Base-by-base conservation (phyloP, 2,329 filamentous ascomycete genomes). In the Phialocephala sp. region DNA sequence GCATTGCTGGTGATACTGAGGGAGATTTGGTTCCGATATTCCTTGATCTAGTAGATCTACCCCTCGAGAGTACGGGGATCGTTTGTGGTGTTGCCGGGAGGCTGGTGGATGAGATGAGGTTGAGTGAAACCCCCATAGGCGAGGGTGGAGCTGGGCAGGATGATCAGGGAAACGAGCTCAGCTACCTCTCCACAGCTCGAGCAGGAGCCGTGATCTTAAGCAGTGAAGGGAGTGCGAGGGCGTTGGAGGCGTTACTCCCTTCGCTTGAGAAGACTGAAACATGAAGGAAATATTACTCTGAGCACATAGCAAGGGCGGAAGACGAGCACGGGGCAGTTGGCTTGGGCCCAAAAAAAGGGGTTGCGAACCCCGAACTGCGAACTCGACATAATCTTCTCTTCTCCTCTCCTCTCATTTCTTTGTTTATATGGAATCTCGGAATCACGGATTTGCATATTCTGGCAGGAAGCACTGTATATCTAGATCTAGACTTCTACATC, bases 11-110 rank as follows among this genome's bases (percentile, higher is more conserved):
- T 14, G 86, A 89, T 67, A 91, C 87, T 56, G 88, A 88, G 61
- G 89, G 89, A 70, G 87, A 87, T 65, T 83, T 94, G 39, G 87
- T 96, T 1, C 93, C 95, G 1, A 95, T 99, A 72, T 94, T 93
- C 65, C 84, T 99, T 3, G 93, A 98, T 73, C 84, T 99, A 32
- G 88, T 87, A 22, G 88, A 87, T 50, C 81, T 98, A 47, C 92
- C 94, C 0, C 84, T 94, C 50, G 93, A 97, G 77, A 93, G 93
- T 8, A 97, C 94, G 0, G 94, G 94, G 24, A 97, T 99, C 65
- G 93, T 99, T 3, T 97, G 94, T 72, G 94, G 95, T 35, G 92
- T 99, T 1, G 94, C 94, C 0, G 92, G 93, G 32, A 86, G 89
- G 62, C 82, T 98, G 35, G 91, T 93, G 0, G 87, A 91, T 59